Percentiles rank a stretch among this genome's conserved stretches.
phyloP scores from a whole-genome alignment of 2,329 filamentous ascomycete species.

The Claviceps lovelessii region DNA sequence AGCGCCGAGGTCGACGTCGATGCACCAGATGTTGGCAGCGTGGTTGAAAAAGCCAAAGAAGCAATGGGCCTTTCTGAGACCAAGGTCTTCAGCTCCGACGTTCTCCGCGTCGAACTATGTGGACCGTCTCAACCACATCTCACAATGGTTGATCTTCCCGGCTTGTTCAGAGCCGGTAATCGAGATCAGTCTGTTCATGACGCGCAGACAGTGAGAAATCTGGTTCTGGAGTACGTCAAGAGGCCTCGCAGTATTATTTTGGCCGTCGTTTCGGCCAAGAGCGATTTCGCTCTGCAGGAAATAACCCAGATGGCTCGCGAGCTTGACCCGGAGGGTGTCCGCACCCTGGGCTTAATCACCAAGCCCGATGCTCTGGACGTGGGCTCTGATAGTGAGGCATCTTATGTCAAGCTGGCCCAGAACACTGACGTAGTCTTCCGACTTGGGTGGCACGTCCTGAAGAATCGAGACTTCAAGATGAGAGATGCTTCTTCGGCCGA shows the following conservation, averaged over 20 bases:
- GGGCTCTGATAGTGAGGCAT: slow-evolving; percentile 24
- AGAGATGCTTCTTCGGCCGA: slow-evolving; percentile 15
- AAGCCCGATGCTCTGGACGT: slow-evolving; percentile 31
- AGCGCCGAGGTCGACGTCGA: slow-evolving; percentile 1
- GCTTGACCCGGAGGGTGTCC: slow-evolving; percentile 12
- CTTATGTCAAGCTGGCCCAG: slow-evolving; percentile 27
- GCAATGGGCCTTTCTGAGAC: slow-evolving; percentile 7
- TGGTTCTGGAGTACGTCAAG: slow-evolving; percentile 42
- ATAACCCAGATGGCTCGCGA: slow-evolving; percentile 13
- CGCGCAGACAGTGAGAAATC: slow-evolving; percentile 4
- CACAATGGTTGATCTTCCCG: slow-evolving; percentile 45
- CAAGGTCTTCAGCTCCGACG: slow-evolving; percentile 27
- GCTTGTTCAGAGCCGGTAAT: slow-evolving; percentile 33
- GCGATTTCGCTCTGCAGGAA: slow-evolving; percentile 43
- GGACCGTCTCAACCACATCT: slow-evolving; percentile 35
- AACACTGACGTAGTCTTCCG: slow-evolving; percentile 32
- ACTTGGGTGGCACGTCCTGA: slow-evolving; percentile 40
- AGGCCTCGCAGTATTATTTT: slow-evolving; percentile 44
- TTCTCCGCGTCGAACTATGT: slow-evolving; percentile 32
- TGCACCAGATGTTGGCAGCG: slow-evolving; percentile 3
- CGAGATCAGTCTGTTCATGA: slow-evolving; percentile 25
- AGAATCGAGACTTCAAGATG: slow-evolving; percentile 25
- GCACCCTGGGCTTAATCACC: slow-evolving; percentile 42
- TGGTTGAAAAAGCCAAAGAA: slow-evolving; percentile 4
- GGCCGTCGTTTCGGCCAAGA: slow-evolving; percentile 40